A percentile compares a stretch with the other conserved stretches of the same genome.
phyloP scores from a whole-genome alignment of 2,329 filamentous ascomycete genomes.

The Penicillium digitatum region DNA sequence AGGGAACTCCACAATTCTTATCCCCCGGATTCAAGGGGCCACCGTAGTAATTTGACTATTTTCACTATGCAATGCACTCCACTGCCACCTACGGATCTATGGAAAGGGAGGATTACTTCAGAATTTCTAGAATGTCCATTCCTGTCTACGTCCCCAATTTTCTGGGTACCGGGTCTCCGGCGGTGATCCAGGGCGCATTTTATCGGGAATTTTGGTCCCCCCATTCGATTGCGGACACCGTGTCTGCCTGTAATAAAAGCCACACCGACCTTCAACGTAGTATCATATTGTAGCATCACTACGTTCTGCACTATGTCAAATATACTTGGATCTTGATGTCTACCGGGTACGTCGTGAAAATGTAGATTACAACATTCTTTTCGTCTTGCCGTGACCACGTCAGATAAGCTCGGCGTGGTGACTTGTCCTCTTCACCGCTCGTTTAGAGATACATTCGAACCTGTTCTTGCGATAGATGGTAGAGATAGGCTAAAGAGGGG shows the following conservation, averaged over 20 bases:
- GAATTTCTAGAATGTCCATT: conserved; percentile 9
- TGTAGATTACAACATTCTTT: conserved; percentile 4
- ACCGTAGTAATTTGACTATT: conserved; percentile 6
- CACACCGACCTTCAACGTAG: neutral
- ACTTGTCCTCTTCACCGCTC: conserved; percentile 11
- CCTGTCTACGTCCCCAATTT: conserved; percentile 9
- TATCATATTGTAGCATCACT: neutral
- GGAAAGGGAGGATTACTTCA: conserved; percentile 4
- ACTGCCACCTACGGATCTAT: neutral
- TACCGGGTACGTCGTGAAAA: neutral
- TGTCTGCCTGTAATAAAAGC: neutral
- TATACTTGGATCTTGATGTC: neutral
- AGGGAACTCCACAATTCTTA: conserved; percentile 8
- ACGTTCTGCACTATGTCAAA: neutral
- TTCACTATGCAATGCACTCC: conserved; percentile 9
- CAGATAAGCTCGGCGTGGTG: conserved; percentile 1
- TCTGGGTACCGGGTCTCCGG: conserved; percentile 12
- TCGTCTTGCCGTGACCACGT: neutral
- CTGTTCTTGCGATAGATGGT: neutral
- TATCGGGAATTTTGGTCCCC: neutral
- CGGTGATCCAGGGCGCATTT: neutral
- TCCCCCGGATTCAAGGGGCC: conserved; percentile 20
- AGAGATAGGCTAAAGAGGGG: neutral
- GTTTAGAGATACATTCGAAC: neutral
- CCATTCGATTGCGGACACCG: neutral